Base-by-base conservation (phyloP, 164 flowering plant genomes). In the Hamamelis virginiana region DNA sequence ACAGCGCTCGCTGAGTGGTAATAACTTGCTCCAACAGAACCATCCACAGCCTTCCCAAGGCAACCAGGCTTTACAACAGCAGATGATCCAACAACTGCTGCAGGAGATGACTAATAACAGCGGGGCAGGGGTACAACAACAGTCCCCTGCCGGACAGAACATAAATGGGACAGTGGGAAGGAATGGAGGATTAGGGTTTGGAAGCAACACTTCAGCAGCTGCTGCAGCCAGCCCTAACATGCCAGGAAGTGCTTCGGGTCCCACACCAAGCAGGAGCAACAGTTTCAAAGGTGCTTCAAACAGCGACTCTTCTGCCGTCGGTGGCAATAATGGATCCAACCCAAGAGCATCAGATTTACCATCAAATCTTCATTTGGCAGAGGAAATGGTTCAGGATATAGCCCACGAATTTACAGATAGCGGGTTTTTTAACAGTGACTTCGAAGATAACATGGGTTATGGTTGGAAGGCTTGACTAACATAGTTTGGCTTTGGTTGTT, bases 71-170 rank as follows among this genome's bases (percentile, higher is more conserved):
- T 52, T 89, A 46, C 95, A 86, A 55, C 92, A 86, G 64, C 96
- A 87, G 46, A 80, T 89, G 88, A 80, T 95, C 66, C 97, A 95
- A 75, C 97, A 89, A 57, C 66, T 90, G 58, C 81, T 90, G 70
- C 97, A 91, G 67, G 92, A 88, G 69, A 86, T 90, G 85, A 72
- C 81, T 50, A 81, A 70, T 55, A 87, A 68, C 65, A 75, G 63
- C 43, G 79, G 84, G 8, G 79, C 77, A 2, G 67, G 63, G 19
- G 74, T 41, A 28, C 83, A 75, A 60, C 88, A 80, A 66, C 82
- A 65, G 28, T 45, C 84, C 56, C 68, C 56, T 48, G 62, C 78
- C 23, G 88, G 83, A 13, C 88, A 83, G 62, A 80, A 71, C 59
- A 67, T 48, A 21, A 84, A 75, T 61, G 80, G 79, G 0, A 76